Evolutionary conservation across 1,139 yeast species (phyloP), one percentile per base, ranked within the genome.

Genomic region (Pichia terricola): DNA sequence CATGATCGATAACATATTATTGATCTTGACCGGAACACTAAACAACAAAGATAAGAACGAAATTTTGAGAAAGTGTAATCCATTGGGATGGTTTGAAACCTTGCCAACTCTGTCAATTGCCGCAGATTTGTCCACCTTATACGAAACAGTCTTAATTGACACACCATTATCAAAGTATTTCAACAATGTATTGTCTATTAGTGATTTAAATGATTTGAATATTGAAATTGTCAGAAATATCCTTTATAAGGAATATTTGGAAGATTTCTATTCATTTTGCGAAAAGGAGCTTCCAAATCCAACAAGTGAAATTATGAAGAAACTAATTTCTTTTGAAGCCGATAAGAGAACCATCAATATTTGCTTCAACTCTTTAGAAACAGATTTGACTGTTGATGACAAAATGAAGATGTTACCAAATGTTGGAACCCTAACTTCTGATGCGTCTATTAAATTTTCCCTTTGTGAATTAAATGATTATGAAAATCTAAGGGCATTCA

Each of bases 81-180:
- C 98, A 1, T 71, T 94, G 53, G 99, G 99, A 38, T 88, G 96
- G 96, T 94, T 94, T 61, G 98, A 91, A 57, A 91, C 97, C 4
- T 75, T 94, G 54, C 98, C 98, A 30, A 91, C 98, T 0, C 72
- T 94, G 50, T 79, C 94, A 8, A 94, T 89, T 44, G 96, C 97
- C 38, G 87, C 96, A 3, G 97, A 89, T 63, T 79, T 91, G 48
- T 96, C 88, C 57, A 81, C 94, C 35, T 73, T 94, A 56, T 91
- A 91, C 67, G 84, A 83, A 59, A 86, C 95, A 1, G 98, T 94
- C n/a, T 72, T 94, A 52, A 84, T 91, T 46, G 99, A 94, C 65
- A 91, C 98, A 8, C 98, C 98, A 9, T 74, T 94, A 60, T 97
- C 98, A 0, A 95, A 96, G 38, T 94, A 89, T 66, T 91, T 94